Evolutionary conservation across 805 yeast species (phyloP).

Genomic region (Saccharomycopsis microspora): DNA sequence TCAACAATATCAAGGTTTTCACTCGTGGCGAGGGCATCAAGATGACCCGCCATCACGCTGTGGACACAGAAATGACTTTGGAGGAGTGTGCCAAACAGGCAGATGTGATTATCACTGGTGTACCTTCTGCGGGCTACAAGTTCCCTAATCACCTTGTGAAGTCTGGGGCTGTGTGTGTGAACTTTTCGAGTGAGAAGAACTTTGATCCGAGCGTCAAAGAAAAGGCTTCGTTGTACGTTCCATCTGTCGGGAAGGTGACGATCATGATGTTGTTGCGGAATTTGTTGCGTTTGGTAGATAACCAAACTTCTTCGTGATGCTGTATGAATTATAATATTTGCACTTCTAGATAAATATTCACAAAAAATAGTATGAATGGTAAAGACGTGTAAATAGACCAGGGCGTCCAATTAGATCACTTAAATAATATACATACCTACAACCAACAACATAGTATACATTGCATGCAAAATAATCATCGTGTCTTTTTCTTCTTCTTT

Average conservation of each 20-base stretch:
- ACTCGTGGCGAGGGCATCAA: conserved; percentile 89
- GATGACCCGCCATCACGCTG: conserved; percentile 73
- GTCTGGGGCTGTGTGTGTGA: conserved; percentile 84
- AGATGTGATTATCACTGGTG: conserved; percentile 94
- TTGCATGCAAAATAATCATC: background rate
- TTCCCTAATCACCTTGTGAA: conserved; percentile 73
- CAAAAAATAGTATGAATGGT: background rate
- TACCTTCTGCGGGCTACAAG: conserved; percentile 73
- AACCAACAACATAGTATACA: background rate
- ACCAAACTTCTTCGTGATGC: background rate
- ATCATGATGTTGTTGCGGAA: conserved; percentile 90
- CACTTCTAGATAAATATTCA: background rate
- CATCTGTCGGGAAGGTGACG: conserved; percentile 93
- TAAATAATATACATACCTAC: background rate
- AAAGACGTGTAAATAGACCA: background rate
- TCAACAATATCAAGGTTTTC: conserved; percentile 78
- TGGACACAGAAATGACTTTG: conserved; percentile 39
- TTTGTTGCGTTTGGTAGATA: conserved; percentile 39
- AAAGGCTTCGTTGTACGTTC: conserved; percentile 86
- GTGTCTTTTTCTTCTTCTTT: background rate
- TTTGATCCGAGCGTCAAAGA: conserved; percentile 63
- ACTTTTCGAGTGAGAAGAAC: conserved; percentile 83
- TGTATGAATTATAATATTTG: background rate
- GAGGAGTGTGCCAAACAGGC: conserved; percentile 61
- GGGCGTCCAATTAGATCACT: too few species aligned